Conservation (phyloP, 2,329 filamentous ascomycete species). For the Xylariaceae sp. region DNA sequence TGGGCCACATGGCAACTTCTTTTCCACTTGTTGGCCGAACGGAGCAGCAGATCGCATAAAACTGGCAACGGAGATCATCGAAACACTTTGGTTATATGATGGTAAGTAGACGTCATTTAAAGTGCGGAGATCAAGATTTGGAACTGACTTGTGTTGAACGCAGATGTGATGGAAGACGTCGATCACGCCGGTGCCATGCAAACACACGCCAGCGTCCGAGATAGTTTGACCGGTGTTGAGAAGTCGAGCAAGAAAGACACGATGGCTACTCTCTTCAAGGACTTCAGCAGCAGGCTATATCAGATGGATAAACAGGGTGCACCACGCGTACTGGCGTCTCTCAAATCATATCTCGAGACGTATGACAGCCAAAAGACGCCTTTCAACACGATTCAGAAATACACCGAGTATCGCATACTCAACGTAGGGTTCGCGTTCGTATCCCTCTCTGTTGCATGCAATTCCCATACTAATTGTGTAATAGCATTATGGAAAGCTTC, state of each 20-base stretch:
- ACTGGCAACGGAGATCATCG: constrained; percentile 22
- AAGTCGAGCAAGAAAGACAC: constrained; percentile 15
- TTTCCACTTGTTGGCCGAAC: constrained; percentile 19
- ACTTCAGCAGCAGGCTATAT: constrained; percentile 16
- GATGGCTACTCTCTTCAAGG: constrained; percentile 17
- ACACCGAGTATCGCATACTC: constrained; percentile 21
- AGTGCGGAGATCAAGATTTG: background rate
- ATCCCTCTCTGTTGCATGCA: background rate
- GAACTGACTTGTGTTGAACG: background rate
- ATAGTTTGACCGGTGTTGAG: constrained; percentile 10
- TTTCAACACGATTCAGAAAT: constrained; percentile 20
- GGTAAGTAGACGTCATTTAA: constrained; percentile 10
- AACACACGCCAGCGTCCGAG: constrained; percentile 17
- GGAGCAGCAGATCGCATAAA: constrained; percentile 20
- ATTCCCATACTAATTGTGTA: background rate
- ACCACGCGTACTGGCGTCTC: constrained; percentile 13
- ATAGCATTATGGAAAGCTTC: constrained; percentile 23
- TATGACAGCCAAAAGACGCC: constrained; percentile 22
- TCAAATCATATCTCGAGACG: constrained; percentile 21
- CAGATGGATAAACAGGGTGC: constrained; percentile 20
- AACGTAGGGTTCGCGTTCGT: constrained; percentile 18
- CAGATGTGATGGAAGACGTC: constrained; percentile 22
- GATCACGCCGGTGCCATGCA: constrained; percentile 16
- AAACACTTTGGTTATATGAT: constrained; percentile 21
- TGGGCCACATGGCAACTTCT: constrained; percentile 21